A percentile compares a stretch with the other conserved stretches of the same genome.
Conservation (phyloP, 768 basidiomycete species). For the Terana coerulea region DNA sequence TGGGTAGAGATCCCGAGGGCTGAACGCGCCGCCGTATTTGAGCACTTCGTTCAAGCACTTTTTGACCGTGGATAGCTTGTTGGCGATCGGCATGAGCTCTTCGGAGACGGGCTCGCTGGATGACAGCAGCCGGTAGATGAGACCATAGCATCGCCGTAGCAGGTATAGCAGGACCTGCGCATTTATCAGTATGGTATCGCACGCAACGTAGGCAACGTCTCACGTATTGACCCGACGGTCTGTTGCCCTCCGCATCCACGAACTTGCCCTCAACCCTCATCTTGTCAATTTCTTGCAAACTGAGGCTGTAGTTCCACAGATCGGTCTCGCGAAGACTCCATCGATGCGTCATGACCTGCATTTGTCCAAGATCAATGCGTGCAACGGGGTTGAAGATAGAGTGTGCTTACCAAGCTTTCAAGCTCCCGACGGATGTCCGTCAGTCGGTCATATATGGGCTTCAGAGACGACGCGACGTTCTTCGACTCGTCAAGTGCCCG, state of each 20-base stretch:
- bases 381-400: not conserved
- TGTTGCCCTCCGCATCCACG: constrained; percentile 88
- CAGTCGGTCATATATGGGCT: constrained; percentile 92
- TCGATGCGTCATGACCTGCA: constrained; percentile 71
- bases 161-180: constrained; percentile 86
- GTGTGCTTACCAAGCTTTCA: constrained; percentile 65
- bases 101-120: constrained; percentile 97
- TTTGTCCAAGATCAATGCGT: not conserved
- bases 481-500: constrained; percentile 88
- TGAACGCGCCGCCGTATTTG: constrained; percentile 93
- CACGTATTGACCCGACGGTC: constrained; percentile 93
- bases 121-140: constrained; percentile 90
- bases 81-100: constrained; percentile 96
- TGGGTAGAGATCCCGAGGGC: constrained; percentile 88
- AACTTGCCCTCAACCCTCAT: constrained; percentile 98
- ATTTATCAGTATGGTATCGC: not conserved
- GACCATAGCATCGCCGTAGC: constrained; percentile 90
- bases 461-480: constrained; percentile 79
- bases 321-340: constrained; percentile 97
- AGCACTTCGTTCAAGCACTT: constrained; percentile 95
- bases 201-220: constrained; percentile 25
- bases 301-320: constrained; percentile 88
- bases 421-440: constrained; percentile 81
- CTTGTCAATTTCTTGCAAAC: constrained; percentile 93
- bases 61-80: constrained; percentile 94